Conservation (phyloP, 176 grass and related monocot genomes). For the Lolium rigidum region DNA sequence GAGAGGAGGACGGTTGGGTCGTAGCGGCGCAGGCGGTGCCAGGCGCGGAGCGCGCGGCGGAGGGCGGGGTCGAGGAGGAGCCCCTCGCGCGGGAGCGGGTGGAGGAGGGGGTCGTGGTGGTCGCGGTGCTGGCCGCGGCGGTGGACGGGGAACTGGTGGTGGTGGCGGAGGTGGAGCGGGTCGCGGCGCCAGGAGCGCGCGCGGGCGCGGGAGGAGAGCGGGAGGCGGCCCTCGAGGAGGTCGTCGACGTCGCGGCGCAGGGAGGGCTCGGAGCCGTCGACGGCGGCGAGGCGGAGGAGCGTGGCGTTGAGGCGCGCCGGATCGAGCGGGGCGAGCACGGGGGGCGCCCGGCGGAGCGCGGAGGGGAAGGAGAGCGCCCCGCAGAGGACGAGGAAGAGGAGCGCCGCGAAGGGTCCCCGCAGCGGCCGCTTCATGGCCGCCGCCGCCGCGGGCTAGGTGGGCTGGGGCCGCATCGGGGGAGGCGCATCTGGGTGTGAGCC, state of each 20-base stretch:
- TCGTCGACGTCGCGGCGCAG: constrained; percentile 70
- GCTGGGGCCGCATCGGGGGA: constrained; percentile 38
- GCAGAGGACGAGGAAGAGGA: constrained; percentile 55
- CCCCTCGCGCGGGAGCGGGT: constrained; percentile 50
- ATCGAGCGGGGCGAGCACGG: constrained; percentile 13
- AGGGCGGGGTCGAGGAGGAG: constrained; percentile 48
- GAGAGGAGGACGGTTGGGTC: constrained; percentile 63
- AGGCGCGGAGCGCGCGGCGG: constrained; percentile 60
- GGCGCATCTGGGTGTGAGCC: constrained; percentile 37
- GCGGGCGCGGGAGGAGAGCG: constrained; percentile 38
- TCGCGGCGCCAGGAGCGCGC: constrained; percentile 50
- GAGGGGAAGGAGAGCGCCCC: constrained; percentile 40
- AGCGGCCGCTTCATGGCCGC: constrained; percentile 61
- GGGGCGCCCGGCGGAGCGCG: constrained; percentile 25
- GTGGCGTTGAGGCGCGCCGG: constrained; percentile 59
- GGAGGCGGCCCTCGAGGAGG: constrained; percentile 72
- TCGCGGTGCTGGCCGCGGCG: constrained; percentile 42
- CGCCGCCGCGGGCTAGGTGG: constrained; percentile 29
- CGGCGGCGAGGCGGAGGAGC: constrained; percentile 65
- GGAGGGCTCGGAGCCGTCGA: constrained; percentile 52
- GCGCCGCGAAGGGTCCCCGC: constrained; percentile 55
- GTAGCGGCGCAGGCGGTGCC: constrained; percentile 74
- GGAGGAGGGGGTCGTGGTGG: constrained; percentile 42
- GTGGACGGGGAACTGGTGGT: constrained; percentile 47
- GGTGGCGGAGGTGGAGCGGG: constrained; percentile 50